Evolutionary conservation across 106 monocot species (phyloP).

Genomic region (Triglochin maritima): DNA sequence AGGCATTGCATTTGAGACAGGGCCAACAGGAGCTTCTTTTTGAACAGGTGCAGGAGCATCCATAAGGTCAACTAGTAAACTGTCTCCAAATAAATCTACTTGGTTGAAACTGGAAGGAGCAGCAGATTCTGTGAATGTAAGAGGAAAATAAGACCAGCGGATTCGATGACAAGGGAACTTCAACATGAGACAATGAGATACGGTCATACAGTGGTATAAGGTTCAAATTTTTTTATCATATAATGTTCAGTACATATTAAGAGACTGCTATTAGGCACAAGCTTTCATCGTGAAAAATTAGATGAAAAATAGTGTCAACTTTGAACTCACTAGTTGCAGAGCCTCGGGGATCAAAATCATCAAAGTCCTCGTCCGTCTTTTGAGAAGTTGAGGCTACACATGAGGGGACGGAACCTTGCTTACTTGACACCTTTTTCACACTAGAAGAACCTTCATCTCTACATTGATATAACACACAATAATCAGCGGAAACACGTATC

Average conservation of each 20-base stretch:
- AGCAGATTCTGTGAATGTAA: conserved; percentile 22
- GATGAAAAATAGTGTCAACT: no score
- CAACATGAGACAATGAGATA: no score
- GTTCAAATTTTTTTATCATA: no score
- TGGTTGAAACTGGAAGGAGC: conserved; percentile 29
- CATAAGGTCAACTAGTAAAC: conserved; percentile 52
- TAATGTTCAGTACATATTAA: no score
- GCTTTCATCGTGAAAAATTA: no score
- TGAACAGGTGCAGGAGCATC: conserved; percentile 43
- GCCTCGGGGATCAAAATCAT: conserved; percentile 90
- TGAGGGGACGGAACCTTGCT: conserved; percentile 22
- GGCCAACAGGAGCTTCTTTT: conserved; percentile 8
- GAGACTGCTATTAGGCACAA: no score
- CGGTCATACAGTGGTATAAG: no score
- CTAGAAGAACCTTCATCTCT: neutral
- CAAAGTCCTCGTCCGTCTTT: conserved; percentile 55
- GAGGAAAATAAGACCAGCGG: no score
- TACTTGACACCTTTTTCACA: neutral
- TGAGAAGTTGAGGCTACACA: conserved; percentile 21
- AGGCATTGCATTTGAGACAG: neutral
- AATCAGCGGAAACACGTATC: neutral
- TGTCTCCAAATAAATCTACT: conserved; percentile 60
- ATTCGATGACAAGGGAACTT: no score
- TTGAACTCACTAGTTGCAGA: conserved; percentile 39
- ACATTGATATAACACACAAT: neutral